Base-by-base conservation (phyloP, 1,284 basidiomycete genomes). In the Trametes sp. region DNA sequence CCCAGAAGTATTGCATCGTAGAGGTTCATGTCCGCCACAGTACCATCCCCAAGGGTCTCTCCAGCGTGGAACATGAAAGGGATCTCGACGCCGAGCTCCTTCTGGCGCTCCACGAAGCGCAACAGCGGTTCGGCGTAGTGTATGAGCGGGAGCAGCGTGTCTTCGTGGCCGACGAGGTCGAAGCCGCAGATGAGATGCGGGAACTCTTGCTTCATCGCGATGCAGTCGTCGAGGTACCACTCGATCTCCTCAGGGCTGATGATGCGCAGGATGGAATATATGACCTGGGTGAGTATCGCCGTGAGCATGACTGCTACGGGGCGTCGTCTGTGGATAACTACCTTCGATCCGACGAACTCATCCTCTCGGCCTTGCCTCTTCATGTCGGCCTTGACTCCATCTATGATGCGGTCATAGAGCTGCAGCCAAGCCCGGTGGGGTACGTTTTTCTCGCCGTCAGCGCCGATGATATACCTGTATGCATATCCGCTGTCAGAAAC, bases 61-160 rank as follows among this genome's bases (percentile, higher is more conserved):
- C 91, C 92, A 0, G 89, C 92, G 70, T 94, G 93, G 66, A 93
- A 87, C 50, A 94, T 83, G 73, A 92, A 92, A 0, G 93, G 92
- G 26, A 94, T 86, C 31, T 88, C 82, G 1, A 94, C 65, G 0
- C 84, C 82, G 49, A 84, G 78, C 59, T 87, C 84, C 54, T 82
- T 79, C 65, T 86, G 83, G 35, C 83, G 81, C 54, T 82, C 75
- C 46, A 82, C 78, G 77, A 93, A 93, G 29, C 78, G 78, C 8
- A 90, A 76, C 14, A 94, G 78, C 14, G 84, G 81, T 33, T 86
- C 82, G 29, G 87, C 72, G 72, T 93, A 94, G 68, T 88, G 79
- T 8, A 81, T 84, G 31, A 93, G 80, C 13, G 92, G 88, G 24
- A 80, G 78, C 13, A 87, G 71, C 2, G 78, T 77, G 69, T 93